Conservation (phyloP, 306 rosid genomes). For the Urtica urens region DNA sequence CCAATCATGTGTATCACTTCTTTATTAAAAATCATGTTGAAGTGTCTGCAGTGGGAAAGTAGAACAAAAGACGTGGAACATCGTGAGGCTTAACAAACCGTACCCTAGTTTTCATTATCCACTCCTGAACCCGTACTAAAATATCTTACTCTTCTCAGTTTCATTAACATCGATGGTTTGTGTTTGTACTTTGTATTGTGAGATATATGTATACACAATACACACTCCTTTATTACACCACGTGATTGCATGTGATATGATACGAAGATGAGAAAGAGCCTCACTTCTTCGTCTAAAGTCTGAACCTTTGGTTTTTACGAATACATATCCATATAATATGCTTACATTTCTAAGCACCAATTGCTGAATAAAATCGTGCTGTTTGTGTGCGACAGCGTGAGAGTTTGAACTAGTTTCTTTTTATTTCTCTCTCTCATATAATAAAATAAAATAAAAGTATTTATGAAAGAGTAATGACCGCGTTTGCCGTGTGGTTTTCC, state of each 20-base stretch:
- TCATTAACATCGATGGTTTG: not conserved
- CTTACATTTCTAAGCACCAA: not conserved
- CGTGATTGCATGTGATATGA: conserved; percentile 50
- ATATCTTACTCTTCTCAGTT: conserved; percentile 19
- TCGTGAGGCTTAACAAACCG: conserved; percentile 31
- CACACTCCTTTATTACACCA: conserved; percentile 12
- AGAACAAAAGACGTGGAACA: conserved; percentile 24
- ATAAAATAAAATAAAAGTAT: no score
- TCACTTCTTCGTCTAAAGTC: not conserved
- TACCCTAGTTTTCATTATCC: conserved; percentile 49
- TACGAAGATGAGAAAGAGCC: not conserved
- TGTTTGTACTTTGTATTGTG: no score
- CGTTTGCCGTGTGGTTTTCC: not conserved
- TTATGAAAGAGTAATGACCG: not conserved
- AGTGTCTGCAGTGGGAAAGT: not conserved
- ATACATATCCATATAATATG: not conserved
- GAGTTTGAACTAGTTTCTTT: not conserved
- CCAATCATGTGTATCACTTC: conserved; percentile 30
- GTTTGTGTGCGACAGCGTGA: not conserved
- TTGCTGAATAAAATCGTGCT: not conserved
- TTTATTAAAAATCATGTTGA: not conserved
- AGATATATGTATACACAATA: no score
- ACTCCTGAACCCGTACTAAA: conserved; percentile 64
- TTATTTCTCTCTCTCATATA: not conserved
- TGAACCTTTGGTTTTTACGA: not conserved